Base-by-base conservation (phyloP, 148 eudicot genomes). In the Euryodendron excelsum region DNA sequence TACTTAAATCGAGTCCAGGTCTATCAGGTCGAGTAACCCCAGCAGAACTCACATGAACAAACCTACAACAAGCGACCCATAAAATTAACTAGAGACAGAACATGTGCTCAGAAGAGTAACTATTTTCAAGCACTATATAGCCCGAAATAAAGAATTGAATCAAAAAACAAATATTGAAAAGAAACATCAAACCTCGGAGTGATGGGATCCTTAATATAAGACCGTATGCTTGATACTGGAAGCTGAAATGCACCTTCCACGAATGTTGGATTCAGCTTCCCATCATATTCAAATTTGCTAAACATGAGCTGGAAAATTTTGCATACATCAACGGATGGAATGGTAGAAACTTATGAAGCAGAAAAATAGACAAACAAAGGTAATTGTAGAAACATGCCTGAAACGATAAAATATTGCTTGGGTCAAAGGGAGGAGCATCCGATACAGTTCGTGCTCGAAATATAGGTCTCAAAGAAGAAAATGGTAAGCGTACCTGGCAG, bases 211-310 rank as follows among this genome's bases (percentile, higher is more conserved):
- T 87, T 90, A 45, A 92, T 80, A 86, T 92, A 96, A 65, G 99
- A 87, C 68, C 89, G 85, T 80, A 96, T 88, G 79, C 82, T 75
- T 82, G 99, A 93, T 68, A 93, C 53, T 41, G 98, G 98, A 88
- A 96, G 99, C 88, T 92, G 85, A 81, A 96, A 96, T 47, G 91
- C 87, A 80, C 99, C 99, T 87, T 96, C 99, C 65, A 62, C 78
- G 81, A 96, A 96, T 47, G 94, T 96, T 31, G 98, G 98, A 79
- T 96, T 96, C 73, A 93, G 80, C 87, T 89, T 91, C 33, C 97
- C 94, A 78, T 96, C 99, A 81, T 89, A 93, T 81, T 96, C 99
- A 50, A 96, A 96, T 84, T 96, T 96, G 80, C 99, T 96, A 90
- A 87, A 93, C 98, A 96, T 93, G 72, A 96, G 93, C 99, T 96